These are phyloP conservation scores for Ramaria sp. DNA, from an alignment of 768 basidiomycete species.

Conservation along the genomic window DNA sequence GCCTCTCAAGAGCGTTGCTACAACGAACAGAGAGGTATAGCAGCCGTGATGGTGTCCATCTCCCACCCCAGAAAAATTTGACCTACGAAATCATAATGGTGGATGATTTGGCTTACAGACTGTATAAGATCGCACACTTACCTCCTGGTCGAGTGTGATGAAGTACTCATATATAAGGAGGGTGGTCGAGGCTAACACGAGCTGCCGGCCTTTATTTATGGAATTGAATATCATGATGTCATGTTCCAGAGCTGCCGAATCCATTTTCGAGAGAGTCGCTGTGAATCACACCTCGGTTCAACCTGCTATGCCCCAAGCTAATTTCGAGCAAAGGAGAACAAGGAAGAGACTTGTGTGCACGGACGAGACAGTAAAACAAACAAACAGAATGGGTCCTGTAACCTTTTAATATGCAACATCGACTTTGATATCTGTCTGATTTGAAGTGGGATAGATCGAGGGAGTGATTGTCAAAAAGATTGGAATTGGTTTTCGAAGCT, in stretches of 20 bases:
- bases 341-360: no score
- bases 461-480: no score
- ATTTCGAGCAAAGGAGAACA: no score
- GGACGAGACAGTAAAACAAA: no score
- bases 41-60: not conserved
- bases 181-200: not conserved
- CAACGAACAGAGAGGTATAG: not conserved
- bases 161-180: slow-evolving; percentile 13
- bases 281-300: no score
- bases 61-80: not conserved
- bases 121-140: slow-evolving; percentile 10
- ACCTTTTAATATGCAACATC: no score
- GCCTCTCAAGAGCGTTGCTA: not conserved
- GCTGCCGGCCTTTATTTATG: not conserved
- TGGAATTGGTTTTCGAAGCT: no score
- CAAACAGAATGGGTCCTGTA: no score
- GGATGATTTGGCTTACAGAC: not conserved
- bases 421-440: no score
- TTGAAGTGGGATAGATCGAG: no score
- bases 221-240: not conserved
- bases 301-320: no score
- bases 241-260: not conserved
- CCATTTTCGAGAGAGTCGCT: no score
- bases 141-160: slow-evolving; percentile 13
- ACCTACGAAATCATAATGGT: not conserved